A percentile compares a stretch with the other conserved stretches of the same genome.
Conservation (phyloP, 768 basidiomycete species). For the Gelatoporia subvermispora region DNA sequence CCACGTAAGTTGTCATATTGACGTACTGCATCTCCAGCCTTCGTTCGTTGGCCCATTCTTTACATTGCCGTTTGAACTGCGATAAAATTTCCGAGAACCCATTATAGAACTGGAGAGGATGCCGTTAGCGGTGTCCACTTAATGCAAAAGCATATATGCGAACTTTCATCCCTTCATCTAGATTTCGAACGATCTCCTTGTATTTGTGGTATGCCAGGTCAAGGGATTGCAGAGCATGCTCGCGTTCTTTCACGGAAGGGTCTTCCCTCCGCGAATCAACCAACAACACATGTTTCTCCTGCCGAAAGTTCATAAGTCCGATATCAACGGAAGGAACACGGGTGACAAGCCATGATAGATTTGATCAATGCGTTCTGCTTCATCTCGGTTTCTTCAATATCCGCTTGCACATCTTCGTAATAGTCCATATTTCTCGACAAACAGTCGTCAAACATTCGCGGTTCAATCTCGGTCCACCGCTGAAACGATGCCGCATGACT, state of each 20-base stretch:
- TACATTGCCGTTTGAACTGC: constrained; percentile 73
- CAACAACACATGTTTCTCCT: constrained; percentile 69
- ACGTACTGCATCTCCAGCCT: constrained; percentile 73
- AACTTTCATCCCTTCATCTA: constrained; percentile 89
- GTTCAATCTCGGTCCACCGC: constrained; percentile 62
- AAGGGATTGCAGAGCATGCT: constrained; percentile 74
- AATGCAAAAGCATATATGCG: too few species aligned
- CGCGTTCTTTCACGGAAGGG: constrained; percentile 70
- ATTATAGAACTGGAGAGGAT: constrained; percentile 80
- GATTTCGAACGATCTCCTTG: constrained; percentile 74
- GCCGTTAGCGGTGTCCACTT: constrained; percentile 2
- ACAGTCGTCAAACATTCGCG: constrained; percentile 85
- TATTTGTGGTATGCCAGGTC: constrained; percentile 87
- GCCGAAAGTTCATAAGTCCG: constrained; percentile 12
- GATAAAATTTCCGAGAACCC: constrained; percentile 69
- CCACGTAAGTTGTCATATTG: background rate
- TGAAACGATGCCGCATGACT: constrained; percentile 63
- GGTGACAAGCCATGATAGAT: constrained; percentile 53
- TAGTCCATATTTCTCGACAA: constrained; percentile 76
- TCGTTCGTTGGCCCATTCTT: constrained; percentile 66
- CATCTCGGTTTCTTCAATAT: constrained; percentile 50
- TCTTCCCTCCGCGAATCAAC: constrained; percentile 76
- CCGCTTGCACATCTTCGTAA: constrained; percentile 60
- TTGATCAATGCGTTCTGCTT: constrained; percentile 64
- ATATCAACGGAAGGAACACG: background rate